Evolutionary conservation across 208 protist species (phyloP), one percentile per base, ranked within the genome.

Genomic region (Acanthamoeba royreba): DNA sequence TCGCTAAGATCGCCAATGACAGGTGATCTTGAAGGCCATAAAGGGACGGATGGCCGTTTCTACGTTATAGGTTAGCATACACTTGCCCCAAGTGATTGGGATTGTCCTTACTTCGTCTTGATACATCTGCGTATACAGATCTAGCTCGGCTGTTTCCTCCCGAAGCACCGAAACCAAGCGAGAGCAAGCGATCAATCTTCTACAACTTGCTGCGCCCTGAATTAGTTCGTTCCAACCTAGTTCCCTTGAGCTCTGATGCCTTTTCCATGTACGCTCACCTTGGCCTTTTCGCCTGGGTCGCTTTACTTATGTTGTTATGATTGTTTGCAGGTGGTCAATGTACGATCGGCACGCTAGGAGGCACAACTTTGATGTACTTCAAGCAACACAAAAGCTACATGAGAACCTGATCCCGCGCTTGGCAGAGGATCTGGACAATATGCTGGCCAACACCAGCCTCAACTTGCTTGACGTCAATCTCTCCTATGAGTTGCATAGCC

Each of bases 171-270:
- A 58, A 46, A 15, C 11, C 45, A 3, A 42, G 28, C 11, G 89
- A 93, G 22, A 85, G 22, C 45, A 40, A 42, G 2, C 66, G 89
- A 9, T 55, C 45, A 58, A 93, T 85, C 89, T 85, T 93, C 42
- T 93, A 93, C 89, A 93, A 93, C 63, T 47, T 93, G 31, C 89
- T 93, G 28, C 38, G 89, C 15, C 89, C 89, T 4, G 89, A 93
- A 66, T 66, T 93, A 31, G 89, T 93, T n/a, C 69, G 69, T 11
- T 35, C 25, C 31, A 93, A 93, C 42, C 28, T 31, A 4, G 69
- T 46, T 22, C 89, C 89, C 4, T 46, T 93, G 31, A 61, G 89
- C 66, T 93, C 89, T 15, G 89, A 93, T 35, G 69, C 89, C 63
- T 85, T 93, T 40, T 85, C 66, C 13, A 31, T 33, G 81, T 89